Base-by-base conservation (phyloP, 2,329 filamentous ascomycete species). In the Colletotrichum sp. region DNA sequence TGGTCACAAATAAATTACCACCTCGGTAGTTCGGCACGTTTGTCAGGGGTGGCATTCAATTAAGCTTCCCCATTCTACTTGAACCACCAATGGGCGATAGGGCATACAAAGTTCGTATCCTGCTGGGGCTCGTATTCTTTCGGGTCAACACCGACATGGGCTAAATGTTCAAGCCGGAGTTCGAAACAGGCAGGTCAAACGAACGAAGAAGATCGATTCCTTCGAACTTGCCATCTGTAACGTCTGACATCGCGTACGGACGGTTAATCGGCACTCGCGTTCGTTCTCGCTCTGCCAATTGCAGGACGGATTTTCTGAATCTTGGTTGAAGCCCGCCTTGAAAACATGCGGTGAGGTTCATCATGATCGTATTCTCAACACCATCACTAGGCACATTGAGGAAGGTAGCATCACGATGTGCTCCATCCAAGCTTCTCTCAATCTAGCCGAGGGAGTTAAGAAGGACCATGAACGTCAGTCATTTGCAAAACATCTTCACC, bases 401-500 rank as follows among this genome's bases (percentile, higher is more conserved):
- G 36, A 43, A 43, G 36, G 36, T 43, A 0, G 36, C 36, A 43
- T 43, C n/a, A n/a, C n/a, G n/a, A n/a, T n/a, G n/a, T n/a, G n/a
- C n/a, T n/a, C n/a, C n/a, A n/a, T n/a, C n/a, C n/a, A n/a, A 10
- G 8, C 16, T n/a, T n/a, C 8, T 39, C 36, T 43, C 36, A 43
- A 43, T 18, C 36, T 43, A 43, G 36, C 36, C 0, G 36, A n/a
- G 36, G 16, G 0, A 43, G 16, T 43, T 43, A 43, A 43, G 36
- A 43, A 43, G 16, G 16, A 9, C 36, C 36, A 43, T n/a, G 36
- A 4, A 43, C 36, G 1, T 43, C 36, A 18, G 36, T 10, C 36
- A 43, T 10, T 18, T 9, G 4, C 16, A 18, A 43, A 0, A 43
- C 16, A 10, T 43, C 36, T 43, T 43, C 0, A n/a, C 0, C 16